Base-by-base conservation (phyloP, 331 rosid genomes). In the Rhamnella rubrinervis region DNA sequence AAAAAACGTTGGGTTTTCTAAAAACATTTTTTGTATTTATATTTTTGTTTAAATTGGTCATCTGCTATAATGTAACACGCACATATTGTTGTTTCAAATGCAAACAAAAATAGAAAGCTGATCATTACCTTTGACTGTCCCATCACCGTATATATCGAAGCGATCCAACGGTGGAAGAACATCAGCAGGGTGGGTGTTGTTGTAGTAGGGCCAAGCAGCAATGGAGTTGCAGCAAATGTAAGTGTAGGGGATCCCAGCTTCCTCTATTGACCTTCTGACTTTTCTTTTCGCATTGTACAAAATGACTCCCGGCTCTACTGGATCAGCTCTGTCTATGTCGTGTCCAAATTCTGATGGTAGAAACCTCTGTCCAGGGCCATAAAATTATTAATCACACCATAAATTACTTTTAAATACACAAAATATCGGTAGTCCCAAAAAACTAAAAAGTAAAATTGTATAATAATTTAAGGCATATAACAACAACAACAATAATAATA, bases 281-380 rank as follows among this genome's bases (percentile, higher is more conserved):
- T 0, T 63, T 57, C 75, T 70, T 70, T 76, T 76, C 4, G 13
- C 52, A 1, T 62, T 58, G 49, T 76, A 76, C 66, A 70, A 6
- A 0, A 5, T 21, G 13, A 47, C 71, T 15, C 66, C 80, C 1
- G 80, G 80, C 66, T 63, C 75, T 16, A 23, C 71, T 1, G 80
- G 80, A 21, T 57, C 75, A 5, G 71, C 75, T 64, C 58, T 63
- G 57, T 76, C 71, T 17, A 76, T 51, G 53, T 76, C 80, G 53
- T 76, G 80, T 16, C 80, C 80, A 63, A 76, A 76, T 41, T 76
- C 80, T 1, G 80, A 76, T 13, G 80, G 80, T 20, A 76, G 37
- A 49, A 76, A 76, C 31, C 75, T 70, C 75, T 76, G 75, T 28
- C 40, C 44, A 4, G 37, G 2, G 47, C 2, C 47, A 7, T 11